Percentiles rank a stretch among this genome's conserved stretches.
Evolutionary conservation across 192 early-diverging fungal species (phyloP).

Genomic region (Gamsiella multidivaricata): DNA sequence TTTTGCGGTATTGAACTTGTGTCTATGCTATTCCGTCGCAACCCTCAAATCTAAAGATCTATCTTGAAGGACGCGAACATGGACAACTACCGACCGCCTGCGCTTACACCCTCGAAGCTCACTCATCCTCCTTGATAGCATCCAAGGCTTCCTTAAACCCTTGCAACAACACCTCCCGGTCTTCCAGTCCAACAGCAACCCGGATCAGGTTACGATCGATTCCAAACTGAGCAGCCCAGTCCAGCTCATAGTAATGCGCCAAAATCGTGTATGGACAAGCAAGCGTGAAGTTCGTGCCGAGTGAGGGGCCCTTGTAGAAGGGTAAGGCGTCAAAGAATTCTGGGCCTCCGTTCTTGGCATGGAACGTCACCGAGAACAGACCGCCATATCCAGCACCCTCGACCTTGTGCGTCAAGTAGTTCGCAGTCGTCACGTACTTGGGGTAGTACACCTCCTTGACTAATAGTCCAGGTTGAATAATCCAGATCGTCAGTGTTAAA

Average conservation of each 20-base stretch:
- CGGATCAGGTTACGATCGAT: conserved; percentile 82
- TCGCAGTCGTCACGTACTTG: conserved; percentile 75
- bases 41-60: too few species aligned
- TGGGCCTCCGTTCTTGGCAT: conserved; percentile 64
- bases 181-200: conserved; percentile 92
- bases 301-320: conserved; percentile 92
- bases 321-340: conserved; percentile 85
- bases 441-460: conserved; percentile 87
- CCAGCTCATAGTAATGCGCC: conserved; percentile 94
- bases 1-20: too few species aligned
- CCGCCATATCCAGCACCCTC: conserved; percentile 85
- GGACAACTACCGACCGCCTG: too few species aligned
- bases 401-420: conserved; percentile 75
- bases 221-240: conserved; percentile 90
- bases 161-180: conserved; percentile 70
- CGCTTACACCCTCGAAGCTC: too few species aligned
- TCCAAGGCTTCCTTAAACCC: conserved; percentile 82
- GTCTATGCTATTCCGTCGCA: too few species aligned
- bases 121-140: conserved; percentile 45
- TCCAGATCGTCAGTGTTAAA: too few species aligned
- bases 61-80: too few species aligned
- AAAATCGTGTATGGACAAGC: conserved; percentile 94
- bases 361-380: conserved; percentile 84
- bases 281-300: conserved; percentile 97
- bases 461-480: conserved; percentile 22